phyloP scores from a whole-genome alignment of 2,329 filamentous ascomycete species.

The Botrytis pseudocinerea region DNA sequence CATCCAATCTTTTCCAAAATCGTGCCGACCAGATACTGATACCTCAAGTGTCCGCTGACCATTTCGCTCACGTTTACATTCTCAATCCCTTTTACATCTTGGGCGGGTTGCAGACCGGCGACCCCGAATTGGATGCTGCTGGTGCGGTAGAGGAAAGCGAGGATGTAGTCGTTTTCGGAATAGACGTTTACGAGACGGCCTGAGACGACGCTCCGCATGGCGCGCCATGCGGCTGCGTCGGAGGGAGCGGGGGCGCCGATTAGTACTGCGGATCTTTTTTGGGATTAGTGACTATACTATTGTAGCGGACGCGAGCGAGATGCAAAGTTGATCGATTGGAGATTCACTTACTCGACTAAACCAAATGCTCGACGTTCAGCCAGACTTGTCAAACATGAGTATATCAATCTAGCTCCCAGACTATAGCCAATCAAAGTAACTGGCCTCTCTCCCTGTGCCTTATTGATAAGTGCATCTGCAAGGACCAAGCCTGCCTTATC shows the following conservation, averaged over 20 bases:
- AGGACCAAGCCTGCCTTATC: slow-evolving; percentile 79
- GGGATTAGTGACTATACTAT: neutral
- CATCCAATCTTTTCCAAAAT: slow-evolving; percentile 68
- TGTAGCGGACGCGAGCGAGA: neutral
- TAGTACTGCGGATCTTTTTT: slow-evolving; percentile 61
- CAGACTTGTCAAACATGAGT: slow-evolving; percentile 73
- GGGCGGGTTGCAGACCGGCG: slow-evolving; percentile 75
- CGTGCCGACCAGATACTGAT: slow-evolving; percentile 65
- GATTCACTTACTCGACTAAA: slow-evolving; percentile 64
- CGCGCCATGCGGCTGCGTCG: slow-evolving; percentile 69
- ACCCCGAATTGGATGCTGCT: slow-evolving; percentile 81
- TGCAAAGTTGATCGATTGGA: neutral
- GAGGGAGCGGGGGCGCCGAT: slow-evolving; percentile 81
- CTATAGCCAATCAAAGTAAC: slow-evolving; percentile 82
- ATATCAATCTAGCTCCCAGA: slow-evolving; percentile 78
- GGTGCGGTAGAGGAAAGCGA: slow-evolving; percentile 84
- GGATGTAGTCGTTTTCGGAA: slow-evolving; percentile 82
- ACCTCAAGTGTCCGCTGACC: slow-evolving; percentile 69
- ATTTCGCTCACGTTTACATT: slow-evolving; percentile 61
- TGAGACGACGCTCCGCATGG: slow-evolving; percentile 74
- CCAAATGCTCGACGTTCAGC: slow-evolving; percentile 80
- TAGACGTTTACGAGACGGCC: slow-evolving; percentile 86
- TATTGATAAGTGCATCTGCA: slow-evolving; percentile 79
- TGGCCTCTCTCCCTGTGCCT: slow-evolving; percentile 76
- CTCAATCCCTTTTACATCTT: slow-evolving; percentile 66